Conservation (phyloP, 805 yeast genomes). For the Candida namnaoensis region DNA sequence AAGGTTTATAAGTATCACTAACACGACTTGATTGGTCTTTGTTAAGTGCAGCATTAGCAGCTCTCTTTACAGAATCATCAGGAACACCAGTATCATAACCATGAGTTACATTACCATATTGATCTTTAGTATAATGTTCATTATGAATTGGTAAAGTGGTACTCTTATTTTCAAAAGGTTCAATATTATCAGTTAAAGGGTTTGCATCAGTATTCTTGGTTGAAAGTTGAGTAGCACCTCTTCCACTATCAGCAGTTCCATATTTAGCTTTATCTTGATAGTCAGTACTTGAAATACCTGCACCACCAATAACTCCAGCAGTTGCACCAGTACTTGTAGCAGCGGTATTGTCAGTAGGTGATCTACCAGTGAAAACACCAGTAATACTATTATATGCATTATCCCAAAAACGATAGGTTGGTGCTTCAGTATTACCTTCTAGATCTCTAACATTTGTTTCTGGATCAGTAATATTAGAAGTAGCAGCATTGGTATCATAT, state of each 20-base stretch:
- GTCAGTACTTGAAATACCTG: neutral
- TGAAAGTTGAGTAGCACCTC: conserved; percentile 8
- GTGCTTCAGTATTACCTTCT: no score
- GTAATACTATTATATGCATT: no score
- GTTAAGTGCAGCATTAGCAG: conserved; percentile 6
- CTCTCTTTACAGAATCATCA: conserved; percentile 7
- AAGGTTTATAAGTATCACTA: conserved; percentile 9
- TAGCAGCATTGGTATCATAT: no score
- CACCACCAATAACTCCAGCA: neutral
- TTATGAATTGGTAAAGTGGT: conserved; percentile 10
- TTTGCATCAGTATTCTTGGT: neutral
- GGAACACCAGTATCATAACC: conserved; percentile 12
- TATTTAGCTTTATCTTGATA: neutral
- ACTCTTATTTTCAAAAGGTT: conserved; percentile 13
- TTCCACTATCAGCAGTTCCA: conserved; percentile 1
- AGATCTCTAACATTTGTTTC: no score
- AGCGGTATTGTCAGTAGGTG: neutral
- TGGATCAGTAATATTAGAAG: no score
- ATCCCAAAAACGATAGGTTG: neutral
- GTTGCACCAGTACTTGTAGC: neutral
- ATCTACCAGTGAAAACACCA: neutral
- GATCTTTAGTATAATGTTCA: conserved; percentile 3
- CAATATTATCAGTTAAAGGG: no score
- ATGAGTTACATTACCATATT: conserved; percentile 6
- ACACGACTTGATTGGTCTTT: neutral